A percentile compares a stretch with the other conserved stretches of the same genome.
Evolutionary conservation across 352 stramenopile genomes (phyloP).

Genomic region (Phytophthora melonis): DNA sequence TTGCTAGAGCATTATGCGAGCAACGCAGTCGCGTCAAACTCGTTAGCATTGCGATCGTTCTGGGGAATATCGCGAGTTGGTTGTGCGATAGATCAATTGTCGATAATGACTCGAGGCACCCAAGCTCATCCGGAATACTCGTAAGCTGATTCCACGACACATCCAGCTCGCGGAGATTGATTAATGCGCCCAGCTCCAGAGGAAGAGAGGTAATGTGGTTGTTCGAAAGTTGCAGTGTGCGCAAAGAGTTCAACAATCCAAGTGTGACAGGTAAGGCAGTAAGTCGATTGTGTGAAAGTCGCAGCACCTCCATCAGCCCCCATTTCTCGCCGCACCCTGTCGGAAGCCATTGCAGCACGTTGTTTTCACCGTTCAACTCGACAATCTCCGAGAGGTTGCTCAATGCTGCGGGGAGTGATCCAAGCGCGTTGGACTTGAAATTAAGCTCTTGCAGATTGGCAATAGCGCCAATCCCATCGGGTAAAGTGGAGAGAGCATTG

Average conservation of each 20-base stretch:
- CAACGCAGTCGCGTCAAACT: constrained; percentile 52
- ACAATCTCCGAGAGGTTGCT: constrained; percentile 44
- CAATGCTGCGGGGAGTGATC: constrained; percentile 39
- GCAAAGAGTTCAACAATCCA: constrained; percentile 47
- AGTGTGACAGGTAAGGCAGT: constrained; percentile 50
- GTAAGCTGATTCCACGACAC: constrained; percentile 71
- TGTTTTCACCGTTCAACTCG: constrained; percentile 47
- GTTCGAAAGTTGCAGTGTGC: constrained; percentile 44
- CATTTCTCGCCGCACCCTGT: constrained; percentile 37
- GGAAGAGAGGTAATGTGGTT: constrained; percentile 57
- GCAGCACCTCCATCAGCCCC: constrained; percentile 41
- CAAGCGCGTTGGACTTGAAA: constrained; percentile 49
- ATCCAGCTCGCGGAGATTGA: constrained; percentile 57
- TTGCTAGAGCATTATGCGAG: constrained; percentile 57
- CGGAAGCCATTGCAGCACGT: constrained; percentile 49
- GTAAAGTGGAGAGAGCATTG: constrained; percentile 54
- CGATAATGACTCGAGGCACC: constrained; percentile 54
- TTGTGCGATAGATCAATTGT: constrained; percentile 67
- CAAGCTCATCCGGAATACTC: constrained; percentile 66
- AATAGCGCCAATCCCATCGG: constrained; percentile 50
- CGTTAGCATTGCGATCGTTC: constrained; percentile 60
- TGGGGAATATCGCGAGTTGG: constrained; percentile 49
- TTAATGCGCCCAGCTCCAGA: constrained; percentile 61
- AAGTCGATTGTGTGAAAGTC: constrained; percentile 60
- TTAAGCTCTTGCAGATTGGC: constrained; percentile 54